Conservation (phyloP, 352 stramenopile genomes). For the Phytophthora boehmeriae region DNA sequence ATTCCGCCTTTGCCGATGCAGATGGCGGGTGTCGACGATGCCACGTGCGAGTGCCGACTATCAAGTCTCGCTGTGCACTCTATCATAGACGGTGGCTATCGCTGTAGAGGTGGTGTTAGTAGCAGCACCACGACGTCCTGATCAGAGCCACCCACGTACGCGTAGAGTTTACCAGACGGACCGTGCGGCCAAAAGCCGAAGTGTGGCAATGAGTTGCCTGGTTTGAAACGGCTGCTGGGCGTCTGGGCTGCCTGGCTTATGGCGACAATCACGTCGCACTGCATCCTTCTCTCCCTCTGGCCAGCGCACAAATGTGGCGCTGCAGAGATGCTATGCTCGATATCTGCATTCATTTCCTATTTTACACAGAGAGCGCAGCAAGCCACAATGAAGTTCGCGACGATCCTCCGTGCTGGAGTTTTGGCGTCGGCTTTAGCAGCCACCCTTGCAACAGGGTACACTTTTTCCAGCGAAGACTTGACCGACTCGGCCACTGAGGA, state of each 20-base stretch:
- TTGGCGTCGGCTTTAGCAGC: slow-evolving; percentile 24
- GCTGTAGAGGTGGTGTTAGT: slow-evolving; percentile 14
- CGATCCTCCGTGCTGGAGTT: slow-evolving; percentile 16
- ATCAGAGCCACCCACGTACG: slow-evolving; percentile 5
- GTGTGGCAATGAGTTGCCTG: not conserved
- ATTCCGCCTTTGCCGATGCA: slow-evolving; percentile 14
- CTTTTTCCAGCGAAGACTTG: slow-evolving; percentile 30
- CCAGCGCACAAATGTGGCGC: slow-evolving; percentile 1
- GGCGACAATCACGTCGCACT: slow-evolving; percentile 24
- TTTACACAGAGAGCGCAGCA: slow-evolving; percentile 17
- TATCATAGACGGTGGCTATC: not conserved
- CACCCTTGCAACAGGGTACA: slow-evolving; percentile 27
- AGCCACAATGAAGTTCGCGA: slow-evolving; percentile 26
- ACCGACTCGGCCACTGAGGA: slow-evolving; percentile 14
- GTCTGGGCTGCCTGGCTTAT: not conserved
- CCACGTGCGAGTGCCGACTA: slow-evolving; percentile 24
- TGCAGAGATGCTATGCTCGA: not conserved
- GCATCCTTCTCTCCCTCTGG: slow-evolving; percentile 25
- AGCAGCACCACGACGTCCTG: slow-evolving; percentile 5
- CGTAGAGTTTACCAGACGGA: not conserved
- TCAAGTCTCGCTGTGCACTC: slow-evolving; percentile 2
- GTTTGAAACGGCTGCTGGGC: slow-evolving; percentile 24
- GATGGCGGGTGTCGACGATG: slow-evolving; percentile 2
- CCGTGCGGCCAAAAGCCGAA: not conserved
- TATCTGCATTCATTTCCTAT: slow-evolving; percentile 14